Evolutionary conservation across 345 rosid species (phyloP), one percentile per base, ranked within the genome.

Genomic region (Arabis hirsuta): DNA sequence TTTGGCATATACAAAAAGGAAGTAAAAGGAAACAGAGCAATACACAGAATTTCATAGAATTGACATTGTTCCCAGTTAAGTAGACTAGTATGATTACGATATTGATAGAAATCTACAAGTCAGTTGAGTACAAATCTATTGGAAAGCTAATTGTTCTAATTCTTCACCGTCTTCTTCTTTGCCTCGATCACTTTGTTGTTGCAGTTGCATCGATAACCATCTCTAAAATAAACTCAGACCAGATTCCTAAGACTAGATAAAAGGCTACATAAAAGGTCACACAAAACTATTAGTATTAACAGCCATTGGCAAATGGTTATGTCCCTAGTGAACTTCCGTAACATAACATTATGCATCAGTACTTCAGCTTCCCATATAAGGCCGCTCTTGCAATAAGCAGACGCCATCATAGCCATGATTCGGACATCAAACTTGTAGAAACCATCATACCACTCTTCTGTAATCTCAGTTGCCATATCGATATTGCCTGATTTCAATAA

Each of bases 371-470:
- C 34, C 57, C 13, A 3, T 26, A 7, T 7, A 10, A 11, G 7
- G 32, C 56, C 56, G 12, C 9, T 26, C 34, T 52, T 16, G 34
- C 56, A 24, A 52, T 13, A 53, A 53, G 19, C 58, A 53, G 58
- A 53, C 4, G 11, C 20, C 36, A 27, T 53, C 52, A 46, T 46
- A 27, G 8, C 14, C 58, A 29, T 11, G 19, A 27, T 29, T 54
- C 11, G 58, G 36, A 54, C 19, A 54, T 29, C 24, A 47, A 7
- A 8, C 52, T 16, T 10, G 50, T 32, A 5, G 7, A 32, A 32
- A 6, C 36, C 36, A 32, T 32, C 36, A 44, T 3, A 45, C 51
- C 9, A 2, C 51, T 46, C 22, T 3, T 6, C 0, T 1, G 19
- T 6, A 46, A 6, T 19, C 51, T 46, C 14, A 14, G 9, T 4